Conservation (phyloP, 2,329 filamentous ascomycete species). For the Aspergillus hortae region DNA sequence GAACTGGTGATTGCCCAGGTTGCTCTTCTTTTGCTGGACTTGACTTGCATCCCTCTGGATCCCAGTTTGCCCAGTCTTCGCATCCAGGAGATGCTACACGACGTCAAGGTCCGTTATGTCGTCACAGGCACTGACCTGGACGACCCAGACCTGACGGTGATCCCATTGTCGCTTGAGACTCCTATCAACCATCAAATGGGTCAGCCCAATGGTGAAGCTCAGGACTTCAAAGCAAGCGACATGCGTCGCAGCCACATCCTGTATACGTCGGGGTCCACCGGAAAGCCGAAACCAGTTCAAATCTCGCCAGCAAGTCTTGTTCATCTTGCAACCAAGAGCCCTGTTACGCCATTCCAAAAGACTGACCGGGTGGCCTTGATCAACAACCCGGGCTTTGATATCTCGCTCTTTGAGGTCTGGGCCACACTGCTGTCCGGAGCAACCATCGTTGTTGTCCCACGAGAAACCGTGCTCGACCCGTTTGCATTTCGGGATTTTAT, state of each 20-base stretch:
- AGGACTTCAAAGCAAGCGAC: not conserved
- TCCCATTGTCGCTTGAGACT: conserved; percentile 1
- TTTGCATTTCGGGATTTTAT: conserved; percentile 7
- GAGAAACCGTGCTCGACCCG: conserved; percentile 7
- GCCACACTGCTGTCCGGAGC: conserved; percentile 8
- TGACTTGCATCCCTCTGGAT: conserved; percentile 7
- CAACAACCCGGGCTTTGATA: conserved; percentile 16
- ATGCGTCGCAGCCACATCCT: conserved; percentile 26
- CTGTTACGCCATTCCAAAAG: conserved; percentile 7
- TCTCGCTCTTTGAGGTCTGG: conserved; percentile 12
- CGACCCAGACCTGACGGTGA: not conserved
- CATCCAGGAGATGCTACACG: conserved; percentile 1
- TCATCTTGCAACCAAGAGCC: conserved; percentile 5
- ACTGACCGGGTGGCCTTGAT: conserved; percentile 11
- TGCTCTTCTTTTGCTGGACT: conserved; percentile 2
- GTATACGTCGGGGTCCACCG: conserved; percentile 66
- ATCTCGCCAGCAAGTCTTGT: conserved; percentile 55
- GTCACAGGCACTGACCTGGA: not conserved
- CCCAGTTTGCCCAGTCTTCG: conserved; percentile 4
- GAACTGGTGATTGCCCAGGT: conserved; percentile 7
- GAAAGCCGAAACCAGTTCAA: conserved; percentile 72
- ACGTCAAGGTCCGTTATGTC: conserved; percentile 4
- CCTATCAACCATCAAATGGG: not conserved
- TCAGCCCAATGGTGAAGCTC: too few relatives aligned
- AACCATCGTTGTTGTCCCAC: conserved; percentile 9